Base-by-base conservation (phyloP, 192 early-diverging fungal species). In the Coemansia asiatica region DNA sequence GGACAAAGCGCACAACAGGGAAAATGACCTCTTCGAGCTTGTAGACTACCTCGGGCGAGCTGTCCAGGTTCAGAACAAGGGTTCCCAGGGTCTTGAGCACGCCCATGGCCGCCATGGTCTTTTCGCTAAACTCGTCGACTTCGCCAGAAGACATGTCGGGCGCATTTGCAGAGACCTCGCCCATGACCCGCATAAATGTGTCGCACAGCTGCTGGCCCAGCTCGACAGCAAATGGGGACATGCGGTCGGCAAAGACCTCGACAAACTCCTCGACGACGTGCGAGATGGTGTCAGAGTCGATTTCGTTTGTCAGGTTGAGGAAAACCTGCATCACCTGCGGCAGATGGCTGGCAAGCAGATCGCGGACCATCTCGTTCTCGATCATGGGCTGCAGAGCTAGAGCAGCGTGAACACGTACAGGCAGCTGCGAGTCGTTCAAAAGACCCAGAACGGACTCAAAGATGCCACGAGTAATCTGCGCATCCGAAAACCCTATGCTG, bases 151-250 rank as follows among this genome's bases (percentile, higher is more conserved):
- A 60, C 44, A 81, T 75, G 8, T 73, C 66, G 5, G 59, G 63
- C 16, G 72, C 36, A 28, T 75, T 85, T 49, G 81, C 71, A 27
- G 84, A 80, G 28, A 85, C 83, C 26, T 88, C 86, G 63, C 91
- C 91, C 81, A 95, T 90, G 56, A 98, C 85, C 33, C 94, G 87
- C 74, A 95, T 76, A 71, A 93, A 96, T 6, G 94, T 91, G 56
- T 95, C 92, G 44, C 88, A 76, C 74, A 99, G 81, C 72, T 95
- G 92, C 47, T 87, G 85, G 59, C 87, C 90, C 16, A 99, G 87
- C 74, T 97, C 87, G 26, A 92, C 87, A 4, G 97, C 93, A 76
- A 95, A 99, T 5, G 97, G 97, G 15, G 87, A 87, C 72, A 99
- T 83, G 67, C 94, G 88, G 36, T 93, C 88, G 27, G 95, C 86